These are phyloP conservation scores for Ambrosia hybrid DNA, from an alignment of 140 eudicot species.

Conservation along the genomic window DNA sequence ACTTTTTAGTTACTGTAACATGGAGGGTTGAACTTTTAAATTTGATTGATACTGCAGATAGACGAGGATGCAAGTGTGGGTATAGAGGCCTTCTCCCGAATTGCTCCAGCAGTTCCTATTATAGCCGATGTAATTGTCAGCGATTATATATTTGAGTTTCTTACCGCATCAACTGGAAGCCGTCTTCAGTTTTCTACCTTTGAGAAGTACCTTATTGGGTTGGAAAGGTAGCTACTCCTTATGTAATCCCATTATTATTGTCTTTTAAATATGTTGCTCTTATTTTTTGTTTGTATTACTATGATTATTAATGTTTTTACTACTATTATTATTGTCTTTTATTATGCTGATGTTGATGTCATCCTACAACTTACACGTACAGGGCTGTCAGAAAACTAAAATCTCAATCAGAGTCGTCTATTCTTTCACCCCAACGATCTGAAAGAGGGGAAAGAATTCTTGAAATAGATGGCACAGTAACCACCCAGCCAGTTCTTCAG, in stretches of 20 bases:
- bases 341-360: conserved; percentile 15
- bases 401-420: conserved; percentile 79
- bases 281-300: neutral
- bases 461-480: conserved; percentile 89
- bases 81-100: conserved; percentile 75
- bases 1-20: conserved; percentile 6
- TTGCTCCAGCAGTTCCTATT: conserved; percentile 87
- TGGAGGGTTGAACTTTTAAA: neutral
- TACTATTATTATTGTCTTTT: neutral
- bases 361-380: conserved; percentile 3
- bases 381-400: conserved; percentile 70
- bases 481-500: conserved; percentile 94
- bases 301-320: no score
- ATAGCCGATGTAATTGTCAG: conserved; percentile 73
- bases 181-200: conserved; percentile 69
- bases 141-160: conserved; percentile 74
- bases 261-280: neutral
- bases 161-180: conserved; percentile 64
- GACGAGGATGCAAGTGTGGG: conserved; percentile 75
- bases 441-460: conserved; percentile 66
- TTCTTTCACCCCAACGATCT: conserved; percentile 62
- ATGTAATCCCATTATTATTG: neutral
- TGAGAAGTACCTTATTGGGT: conserved; percentile 74
- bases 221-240: conserved; percentile 59
- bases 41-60: conserved; percentile 48